Evolutionary conservation across 305 asterid species (phyloP), one percentile per base, ranked within the genome.

Genomic region (Solanum hybrid): DNA sequence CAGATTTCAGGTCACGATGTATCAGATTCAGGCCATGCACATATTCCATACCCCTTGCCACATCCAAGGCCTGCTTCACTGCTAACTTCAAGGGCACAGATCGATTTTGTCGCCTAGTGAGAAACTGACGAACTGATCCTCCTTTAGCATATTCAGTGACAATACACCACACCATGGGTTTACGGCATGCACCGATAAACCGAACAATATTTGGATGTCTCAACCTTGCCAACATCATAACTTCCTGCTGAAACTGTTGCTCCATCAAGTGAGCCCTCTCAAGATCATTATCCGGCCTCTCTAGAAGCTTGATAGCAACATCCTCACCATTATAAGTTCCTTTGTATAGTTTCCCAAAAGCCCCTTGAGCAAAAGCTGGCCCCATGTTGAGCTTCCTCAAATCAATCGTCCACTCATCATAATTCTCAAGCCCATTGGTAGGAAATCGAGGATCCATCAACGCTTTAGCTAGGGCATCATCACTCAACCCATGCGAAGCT

Each of bases 111-210:
- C 99, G 89, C 93, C 93, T 96, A 31, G 96, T 92, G 95, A 97
- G 93, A 93, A 95, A 97, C 91, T 97, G 99, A 57, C 99, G 96
- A 39, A 97, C 99, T 8, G 99, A 97, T 51, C 99, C 99, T 39
- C 99, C 99, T 93, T 97, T 97, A 26, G 99, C 99, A 90, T 97
- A 97, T 90, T 97, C 99, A 6, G 99, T 96, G 61, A 97, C 97
- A 57, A 97, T 96, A 93, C 99, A 96, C 99, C 99, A 97, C 46
- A 97, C 99, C 99, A 97, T 94, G 80, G 99, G 99, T 90, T 97
- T 97, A 81, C 98, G 98, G 89, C 99, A 96, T n/a, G 95, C 98
- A 34, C 99, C 99, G 75, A 97, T 95, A 86, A 97, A 97, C 75
- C 99, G 97, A 89, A 97, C 99, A 51, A 97, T 97, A 92, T 96